phyloP scores from a whole-genome alignment of 352 stramenopile genomes.

The Pythium myriotylum region DNA sequence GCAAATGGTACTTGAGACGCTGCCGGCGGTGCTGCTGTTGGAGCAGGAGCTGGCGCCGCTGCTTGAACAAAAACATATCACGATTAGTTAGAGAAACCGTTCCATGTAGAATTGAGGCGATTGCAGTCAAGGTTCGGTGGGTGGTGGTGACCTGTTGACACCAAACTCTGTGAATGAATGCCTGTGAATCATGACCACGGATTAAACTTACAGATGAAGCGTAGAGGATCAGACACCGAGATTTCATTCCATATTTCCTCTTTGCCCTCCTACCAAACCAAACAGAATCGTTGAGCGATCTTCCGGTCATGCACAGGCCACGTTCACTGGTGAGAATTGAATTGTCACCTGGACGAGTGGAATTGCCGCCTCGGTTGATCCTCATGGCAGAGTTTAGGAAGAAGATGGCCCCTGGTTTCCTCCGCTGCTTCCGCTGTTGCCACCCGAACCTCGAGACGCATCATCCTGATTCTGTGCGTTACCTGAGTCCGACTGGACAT shows the following conservation, averaged over 20 bases:
- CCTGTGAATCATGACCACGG: too few relatives aligned
- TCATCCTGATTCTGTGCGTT: constrained; percentile 46
- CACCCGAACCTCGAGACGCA: constrained; percentile 25
- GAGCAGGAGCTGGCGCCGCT: constrained; percentile 13
- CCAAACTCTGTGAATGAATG: too few relatives aligned
- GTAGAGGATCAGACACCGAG: constrained; percentile 19
- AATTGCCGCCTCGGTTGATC: background rate
- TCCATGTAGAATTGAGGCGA: background rate
- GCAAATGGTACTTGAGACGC: constrained; percentile 7
- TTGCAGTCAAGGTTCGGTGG: background rate
- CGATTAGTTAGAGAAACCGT: too few relatives aligned
- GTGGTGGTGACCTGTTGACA: too few relatives aligned
- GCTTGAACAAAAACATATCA: background rate
- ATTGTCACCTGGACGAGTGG: constrained; percentile 21
- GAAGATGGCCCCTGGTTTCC: constrained; percentile 52
- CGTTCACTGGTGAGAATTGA: background rate
- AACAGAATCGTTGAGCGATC: constrained; percentile 30
- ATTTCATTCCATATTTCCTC: constrained; percentile 27
- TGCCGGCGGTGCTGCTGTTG: background rate
- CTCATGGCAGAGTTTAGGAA: constrained; percentile 12
- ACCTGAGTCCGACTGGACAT: constrained; percentile 66
- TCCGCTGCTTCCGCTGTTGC: constrained; percentile 30
- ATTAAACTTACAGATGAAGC: background rate
- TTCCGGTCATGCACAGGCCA: constrained; percentile 10
- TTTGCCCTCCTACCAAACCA: constrained; percentile 26